Evolutionary conservation across 345 rosid genomes (phyloP).

Genomic region (Nasturtium officinale): DNA sequence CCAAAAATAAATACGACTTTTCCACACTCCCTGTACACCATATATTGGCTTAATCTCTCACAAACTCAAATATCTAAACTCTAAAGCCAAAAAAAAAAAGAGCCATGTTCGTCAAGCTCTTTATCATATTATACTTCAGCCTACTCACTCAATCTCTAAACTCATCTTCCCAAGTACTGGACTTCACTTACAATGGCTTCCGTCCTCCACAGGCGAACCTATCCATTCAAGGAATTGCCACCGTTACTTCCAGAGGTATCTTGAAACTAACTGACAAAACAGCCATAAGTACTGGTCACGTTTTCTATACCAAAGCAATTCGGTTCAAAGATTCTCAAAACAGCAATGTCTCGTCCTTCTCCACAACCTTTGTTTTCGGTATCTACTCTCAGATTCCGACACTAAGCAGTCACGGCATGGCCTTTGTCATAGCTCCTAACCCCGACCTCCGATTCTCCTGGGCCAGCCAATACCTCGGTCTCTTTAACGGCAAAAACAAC

Average conservation of each 20-base stretch:
- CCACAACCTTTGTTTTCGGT: conserved; percentile 59
- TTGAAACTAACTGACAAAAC: conserved; percentile 56
- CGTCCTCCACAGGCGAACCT: conserved; percentile 32
- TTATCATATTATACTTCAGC: conserved; percentile 12
- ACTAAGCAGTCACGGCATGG: conserved; percentile 49
- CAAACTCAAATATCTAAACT: neutral
- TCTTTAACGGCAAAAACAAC: conserved; percentile 35
- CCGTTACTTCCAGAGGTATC: conserved; percentile 52
- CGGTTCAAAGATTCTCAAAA: conserved; percentile 54
- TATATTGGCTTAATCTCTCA: neutral
- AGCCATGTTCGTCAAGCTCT: conserved; percentile 27
- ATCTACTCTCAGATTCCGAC: conserved; percentile 34
- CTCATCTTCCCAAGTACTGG: conserved; percentile 5
- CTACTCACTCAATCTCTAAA: neutral
- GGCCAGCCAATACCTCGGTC: conserved; percentile 42
- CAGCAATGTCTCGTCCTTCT: conserved; percentile 49
- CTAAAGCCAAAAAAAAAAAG: neutral
- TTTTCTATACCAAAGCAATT: conserved; percentile 56
- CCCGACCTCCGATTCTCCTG: conserved; percentile 6
- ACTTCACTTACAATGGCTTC: conserved; percentile 35
- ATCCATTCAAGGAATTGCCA: conserved; percentile 54
- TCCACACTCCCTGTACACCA: neutral
- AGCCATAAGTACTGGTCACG: conserved; percentile 52
- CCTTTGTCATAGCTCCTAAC: conserved; percentile 50
- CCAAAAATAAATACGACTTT: too few species aligned